These are phyloP conservation scores for Leccinum subgranulosum DNA, from an alignment of 768 basidiomycete species.

Conservation along the genomic window DNA sequence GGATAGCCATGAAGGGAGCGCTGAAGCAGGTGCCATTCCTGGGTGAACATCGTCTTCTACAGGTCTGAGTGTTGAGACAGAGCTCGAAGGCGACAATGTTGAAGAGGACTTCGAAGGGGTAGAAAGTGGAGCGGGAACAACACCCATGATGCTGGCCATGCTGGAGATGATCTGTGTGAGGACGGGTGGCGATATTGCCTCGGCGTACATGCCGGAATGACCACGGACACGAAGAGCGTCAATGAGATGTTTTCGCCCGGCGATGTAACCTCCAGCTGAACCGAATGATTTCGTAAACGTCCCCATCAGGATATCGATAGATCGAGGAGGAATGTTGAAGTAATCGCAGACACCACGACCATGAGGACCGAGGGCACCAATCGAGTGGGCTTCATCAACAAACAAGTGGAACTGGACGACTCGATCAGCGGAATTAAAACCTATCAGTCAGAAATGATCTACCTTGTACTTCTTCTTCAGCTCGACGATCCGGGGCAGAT, in stretches of 20 bases:
- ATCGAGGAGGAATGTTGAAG: constrained; percentile 77
- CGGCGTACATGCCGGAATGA: constrained; percentile 82
- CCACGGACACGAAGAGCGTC: constrained; percentile 78
- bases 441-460: constrained; percentile 11
- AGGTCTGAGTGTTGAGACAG: constrained; percentile 24
- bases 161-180: constrained; percentile 87
- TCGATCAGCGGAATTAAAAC: background rate
- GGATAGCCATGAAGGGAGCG: constrained; percentile 75
- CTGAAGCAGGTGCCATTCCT: constrained; percentile 62
- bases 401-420: constrained; percentile 83
- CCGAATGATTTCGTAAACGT: constrained; percentile 97
- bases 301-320: constrained; percentile 94
- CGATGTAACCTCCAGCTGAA: constrained; percentile 92
- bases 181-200: constrained; percentile 88
- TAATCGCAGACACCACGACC: constrained; percentile 96
- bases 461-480: constrained; percentile 97
- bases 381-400: constrained; percentile 96
- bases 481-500: constrained; percentile 78
- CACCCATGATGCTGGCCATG: constrained; percentile 97
- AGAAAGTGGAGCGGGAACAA: constrained; percentile 38
- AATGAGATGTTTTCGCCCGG: constrained; percentile 78
- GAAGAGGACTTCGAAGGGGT: constrained; percentile 22
- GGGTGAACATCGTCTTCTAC: constrained; percentile 52
- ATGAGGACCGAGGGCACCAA: constrained; percentile 91
- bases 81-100: constrained; percentile 32